Evolutionary conservation across 2,329 filamentous ascomycete species (phyloP).

Genomic region (Elsinoe fawcettii): DNA sequence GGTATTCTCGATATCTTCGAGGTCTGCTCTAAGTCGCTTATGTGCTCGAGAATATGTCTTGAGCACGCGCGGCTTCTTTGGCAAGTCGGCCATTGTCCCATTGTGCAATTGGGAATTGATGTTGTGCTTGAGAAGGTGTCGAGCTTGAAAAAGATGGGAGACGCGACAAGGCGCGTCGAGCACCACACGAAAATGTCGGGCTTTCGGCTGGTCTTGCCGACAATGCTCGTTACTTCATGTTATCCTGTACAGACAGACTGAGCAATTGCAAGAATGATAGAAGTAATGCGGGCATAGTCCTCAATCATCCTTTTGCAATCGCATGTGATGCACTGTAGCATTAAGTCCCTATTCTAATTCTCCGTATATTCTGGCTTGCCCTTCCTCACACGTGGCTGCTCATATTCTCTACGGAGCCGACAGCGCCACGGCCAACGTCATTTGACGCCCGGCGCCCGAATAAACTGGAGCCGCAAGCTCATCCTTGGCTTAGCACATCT

Average conservation of each 20-base stretch:
- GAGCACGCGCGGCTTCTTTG: neutral
- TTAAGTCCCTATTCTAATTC: no score
- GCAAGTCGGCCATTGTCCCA: neutral
- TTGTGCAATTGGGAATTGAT: neutral
- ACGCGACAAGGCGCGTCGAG: constrained; percentile 7
- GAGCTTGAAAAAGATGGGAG: neutral
- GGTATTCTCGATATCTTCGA: neutral
- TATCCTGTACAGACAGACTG: no score
- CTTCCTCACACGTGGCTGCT: neutral
- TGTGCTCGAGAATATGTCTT: constrained; percentile 13
- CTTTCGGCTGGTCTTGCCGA: neutral
- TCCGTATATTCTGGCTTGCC: neutral
- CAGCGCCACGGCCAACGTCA: constrained; percentile 12
- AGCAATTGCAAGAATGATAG: no score
- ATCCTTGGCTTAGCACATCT: constrained; percentile 6
- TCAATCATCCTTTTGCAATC: no score
- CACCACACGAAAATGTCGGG: neutral
- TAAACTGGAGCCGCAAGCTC: constrained; percentile 7
- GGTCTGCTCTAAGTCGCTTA: constrained; percentile 3
- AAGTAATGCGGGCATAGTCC: no score
- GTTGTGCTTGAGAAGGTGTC: neutral
- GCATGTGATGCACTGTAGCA: no score
- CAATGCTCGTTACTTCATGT: neutral
- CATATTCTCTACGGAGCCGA: neutral
- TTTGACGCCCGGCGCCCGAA: constrained; percentile 11